Evolutionary conservation across 2,329 filamentous ascomycete species (phyloP), one percentile per base, ranked within the genome.

Genomic region (Hymenoscyphus scutula): DNA sequence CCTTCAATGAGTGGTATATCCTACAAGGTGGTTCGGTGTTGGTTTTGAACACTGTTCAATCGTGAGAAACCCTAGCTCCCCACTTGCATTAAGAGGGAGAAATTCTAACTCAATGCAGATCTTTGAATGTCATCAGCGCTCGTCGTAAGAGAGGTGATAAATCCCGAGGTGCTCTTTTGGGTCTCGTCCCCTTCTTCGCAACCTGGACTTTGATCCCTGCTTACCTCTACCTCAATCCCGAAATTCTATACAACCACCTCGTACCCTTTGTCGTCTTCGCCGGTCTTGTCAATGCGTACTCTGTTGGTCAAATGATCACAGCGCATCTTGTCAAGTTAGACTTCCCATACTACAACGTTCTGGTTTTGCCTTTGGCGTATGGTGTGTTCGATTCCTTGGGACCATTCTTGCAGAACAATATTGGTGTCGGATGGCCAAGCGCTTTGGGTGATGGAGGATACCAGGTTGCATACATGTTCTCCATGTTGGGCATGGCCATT

Each of bases 1-100:
- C 89, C 64, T 98, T 96, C 79, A 95, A 90, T 62, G 88, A 96
- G 71, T 96, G 91, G 89, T 97, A 94, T 78, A 88, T 98, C 81
- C 82, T 92, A 5, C 95, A 97, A 76, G 95, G 94, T 70, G 81
- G 83, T 17, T 65, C 95, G 59, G 86, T 99, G 58, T 83, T 97
- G 53, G 85, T 93, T 62, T 88, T 91, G 79, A 97, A 97, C 80
- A 96, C 91, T 1, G 74, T 91, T 63, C 85, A 89, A 75, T 91
- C 88, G 75, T 74, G 64, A 41, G 65, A 23, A 45, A 23, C 30
- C 53, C 29, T 25, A 19, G 5, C 48, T 32, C 10, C 10, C 5
- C n/a, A 15, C 34, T 37, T 37, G 13, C n/a, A 5, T 10, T 13
- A 5, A 6, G 17, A 23, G 2, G 15, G 10, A 19, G 30, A 15